Percentiles rank a stretch among this genome's conserved stretches.
phyloP scores from a whole-genome alignment of 345 rosid species.

The Litchi chinensis region DNA sequence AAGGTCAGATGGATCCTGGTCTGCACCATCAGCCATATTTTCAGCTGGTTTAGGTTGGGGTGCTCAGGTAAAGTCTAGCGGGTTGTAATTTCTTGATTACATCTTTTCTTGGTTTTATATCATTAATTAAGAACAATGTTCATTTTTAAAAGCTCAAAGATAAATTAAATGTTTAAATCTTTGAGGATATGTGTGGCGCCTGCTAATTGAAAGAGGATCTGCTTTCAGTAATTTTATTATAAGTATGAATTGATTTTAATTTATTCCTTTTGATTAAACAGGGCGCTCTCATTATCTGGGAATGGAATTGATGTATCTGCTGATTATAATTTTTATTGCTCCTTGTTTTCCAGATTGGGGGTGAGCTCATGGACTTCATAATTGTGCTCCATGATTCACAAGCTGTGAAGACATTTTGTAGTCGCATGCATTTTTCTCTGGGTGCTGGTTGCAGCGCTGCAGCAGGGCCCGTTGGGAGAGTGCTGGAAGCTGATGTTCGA shows the following conservation, averaged over 20 bases:
- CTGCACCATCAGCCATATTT: conserved; percentile 89
- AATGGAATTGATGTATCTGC: not conserved
- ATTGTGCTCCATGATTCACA: conserved; percentile 84
- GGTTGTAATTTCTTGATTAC: not conserved
- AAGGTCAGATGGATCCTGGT: conserved; percentile 93
- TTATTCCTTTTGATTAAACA: not conserved
- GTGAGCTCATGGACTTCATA: conserved; percentile 95
- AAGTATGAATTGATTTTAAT: not conserved
- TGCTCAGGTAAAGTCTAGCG: conserved; percentile 71
- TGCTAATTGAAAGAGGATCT: not conserved
- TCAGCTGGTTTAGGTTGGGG: conserved; percentile 98
- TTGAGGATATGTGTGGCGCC: not conserved
- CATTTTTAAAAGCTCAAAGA: not conserved
- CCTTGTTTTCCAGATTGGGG: conserved; percentile 63
- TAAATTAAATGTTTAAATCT: not conserved
- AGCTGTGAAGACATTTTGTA: conserved; percentile 96
- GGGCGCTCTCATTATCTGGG: not conserved
- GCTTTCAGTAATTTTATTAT: not conserved
- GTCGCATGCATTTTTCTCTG: conserved; percentile 92
- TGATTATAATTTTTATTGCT: not conserved
- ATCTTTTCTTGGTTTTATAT: not conserved
- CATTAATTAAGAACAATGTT: not conserved
- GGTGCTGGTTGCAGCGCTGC: conserved; percentile 99
- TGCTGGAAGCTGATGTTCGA: conserved; percentile 89
- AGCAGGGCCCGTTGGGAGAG: conserved; percentile 98